Conservation (phyloP, 305 asterid species). For the Fraxinus baroniana region DNA sequence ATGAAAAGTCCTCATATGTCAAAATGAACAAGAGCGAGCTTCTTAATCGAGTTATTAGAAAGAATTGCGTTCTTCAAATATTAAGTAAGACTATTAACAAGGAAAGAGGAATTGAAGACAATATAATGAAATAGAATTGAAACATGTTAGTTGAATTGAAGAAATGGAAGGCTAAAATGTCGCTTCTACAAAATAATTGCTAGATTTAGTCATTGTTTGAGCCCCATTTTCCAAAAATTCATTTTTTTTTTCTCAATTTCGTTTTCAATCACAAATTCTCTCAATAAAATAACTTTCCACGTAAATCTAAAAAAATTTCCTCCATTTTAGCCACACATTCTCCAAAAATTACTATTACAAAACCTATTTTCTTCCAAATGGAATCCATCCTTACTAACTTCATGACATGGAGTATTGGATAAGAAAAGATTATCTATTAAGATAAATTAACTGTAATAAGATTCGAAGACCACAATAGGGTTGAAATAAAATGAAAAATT, state of each 20-base stretch:
- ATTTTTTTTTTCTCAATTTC: background rate
- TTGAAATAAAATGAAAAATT: background rate
- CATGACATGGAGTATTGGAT: background rate
- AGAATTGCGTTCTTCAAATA: background rate
- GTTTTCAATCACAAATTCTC: background rate
- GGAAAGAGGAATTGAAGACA: background rate
- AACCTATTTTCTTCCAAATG: background rate
- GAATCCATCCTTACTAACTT: background rate
- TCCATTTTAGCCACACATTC: background rate
- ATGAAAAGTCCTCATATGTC: background rate
- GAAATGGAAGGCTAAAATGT: background rate
- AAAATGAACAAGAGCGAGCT: background rate
- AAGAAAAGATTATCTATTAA: background rate
- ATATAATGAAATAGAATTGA: background rate
- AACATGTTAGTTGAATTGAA: background rate
- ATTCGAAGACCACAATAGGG: background rate
- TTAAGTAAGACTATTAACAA: background rate
- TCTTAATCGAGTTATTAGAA: background rate
- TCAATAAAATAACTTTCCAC: background rate
- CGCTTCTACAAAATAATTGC: background rate
- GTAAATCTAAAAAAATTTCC: background rate
- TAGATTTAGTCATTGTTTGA: background rate
- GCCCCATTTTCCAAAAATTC: background rate
- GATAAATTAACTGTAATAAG: background rate
- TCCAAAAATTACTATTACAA: background rate